A percentile compares a stretch with the other conserved stretches of the same genome.
Conservation (phyloP, 257 asterid species). For the Asclepias syriaca region DNA sequence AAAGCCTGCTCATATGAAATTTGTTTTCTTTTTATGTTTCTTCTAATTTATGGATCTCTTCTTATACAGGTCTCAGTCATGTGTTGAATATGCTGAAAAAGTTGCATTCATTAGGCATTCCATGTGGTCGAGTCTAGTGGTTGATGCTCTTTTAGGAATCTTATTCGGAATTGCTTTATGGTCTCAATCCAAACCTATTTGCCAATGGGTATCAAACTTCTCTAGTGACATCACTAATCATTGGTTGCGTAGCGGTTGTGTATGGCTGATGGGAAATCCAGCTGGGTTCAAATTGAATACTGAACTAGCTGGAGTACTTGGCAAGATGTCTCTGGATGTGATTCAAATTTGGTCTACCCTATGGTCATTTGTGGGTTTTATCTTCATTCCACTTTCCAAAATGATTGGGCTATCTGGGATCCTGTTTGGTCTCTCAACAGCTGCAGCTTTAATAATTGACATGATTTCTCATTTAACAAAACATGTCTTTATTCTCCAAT, state of each 20-base stretch:
- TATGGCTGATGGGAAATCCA: constrained; percentile 98
- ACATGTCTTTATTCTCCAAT: constrained; percentile 69
- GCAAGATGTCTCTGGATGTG: constrained; percentile 73
- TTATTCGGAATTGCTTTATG: constrained; percentile 59
- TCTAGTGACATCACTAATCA: constrained; percentile 59
- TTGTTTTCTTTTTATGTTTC: background rate
- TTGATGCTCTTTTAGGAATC: constrained; percentile 76
- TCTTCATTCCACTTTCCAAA: constrained; percentile 48
- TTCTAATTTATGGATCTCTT: constrained; percentile 9
- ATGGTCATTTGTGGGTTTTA: constrained; percentile 57
- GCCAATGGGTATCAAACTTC: constrained; percentile 46
- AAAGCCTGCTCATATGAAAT: background rate
- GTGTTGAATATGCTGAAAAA: constrained; percentile 80
- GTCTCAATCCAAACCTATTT: constrained; percentile 52
- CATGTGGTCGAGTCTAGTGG: constrained; percentile 65
- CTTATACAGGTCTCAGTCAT: constrained; percentile 56
- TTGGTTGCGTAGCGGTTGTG: constrained; percentile 85
- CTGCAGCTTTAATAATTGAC: constrained; percentile 68
- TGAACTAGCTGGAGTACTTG: constrained; percentile 93
- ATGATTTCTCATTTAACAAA: constrained; percentile 60
- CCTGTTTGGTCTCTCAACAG: constrained; percentile 72
- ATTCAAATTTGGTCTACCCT: constrained; percentile 95
- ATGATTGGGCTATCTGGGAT: constrained; percentile 65
- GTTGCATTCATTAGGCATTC: constrained; percentile 61
- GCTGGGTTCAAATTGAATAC: constrained; percentile 98